phyloP scores from a whole-genome alignment of 306 rosid species.

The Oxytropis ochrocephala region DNA sequence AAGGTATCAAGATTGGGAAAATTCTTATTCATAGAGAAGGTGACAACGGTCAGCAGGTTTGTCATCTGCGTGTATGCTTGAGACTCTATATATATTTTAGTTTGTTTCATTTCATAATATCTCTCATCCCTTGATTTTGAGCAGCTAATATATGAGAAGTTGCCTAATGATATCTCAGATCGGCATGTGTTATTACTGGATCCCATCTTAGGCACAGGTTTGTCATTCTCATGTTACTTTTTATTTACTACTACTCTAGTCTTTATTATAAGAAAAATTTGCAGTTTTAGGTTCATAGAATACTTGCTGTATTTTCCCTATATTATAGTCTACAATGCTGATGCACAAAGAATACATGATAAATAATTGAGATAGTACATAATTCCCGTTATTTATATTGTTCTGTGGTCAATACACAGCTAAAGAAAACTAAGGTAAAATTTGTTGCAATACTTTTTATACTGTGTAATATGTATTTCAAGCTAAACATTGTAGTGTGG shows the following conservation, averaged over 20 bases:
- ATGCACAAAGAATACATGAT: too few relatives aligned
- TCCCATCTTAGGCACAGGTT: conserved; percentile 99
- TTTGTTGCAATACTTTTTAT: too few relatives aligned
- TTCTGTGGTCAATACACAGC: too few relatives aligned
- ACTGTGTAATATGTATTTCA: too few relatives aligned
- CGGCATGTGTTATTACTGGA: conserved; percentile 93
- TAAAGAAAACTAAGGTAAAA: too few relatives aligned
- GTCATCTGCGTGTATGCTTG: conserved; percentile 21
- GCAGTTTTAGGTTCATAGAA: too few relatives aligned
- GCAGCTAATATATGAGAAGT: conserved; percentile 91
- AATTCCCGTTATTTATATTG: too few relatives aligned
- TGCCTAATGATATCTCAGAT: conserved; percentile 90
- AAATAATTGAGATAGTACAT: too few relatives aligned
- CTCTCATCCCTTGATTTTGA: conserved; percentile 24
- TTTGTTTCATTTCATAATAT: conserved; percentile 8
- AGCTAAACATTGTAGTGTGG: too few relatives aligned
- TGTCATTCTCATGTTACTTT: conserved; percentile 18
- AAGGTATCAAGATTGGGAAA: conserved; percentile 98
- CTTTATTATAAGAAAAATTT: too few relatives aligned
- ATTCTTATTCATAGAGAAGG: conserved; percentile 99
- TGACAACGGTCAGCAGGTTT: conserved; percentile 96
- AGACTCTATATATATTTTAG: not conserved
- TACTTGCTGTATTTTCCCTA: too few relatives aligned
- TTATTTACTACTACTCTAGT: not conserved
- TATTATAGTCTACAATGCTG: too few relatives aligned